Percentiles rank a stretch among this genome's conserved stretches.
These are phyloP conservation scores for Ceratopteris richardii DNA, from an alignment of 75 land plant species.

Conservation along the genomic window DNA sequence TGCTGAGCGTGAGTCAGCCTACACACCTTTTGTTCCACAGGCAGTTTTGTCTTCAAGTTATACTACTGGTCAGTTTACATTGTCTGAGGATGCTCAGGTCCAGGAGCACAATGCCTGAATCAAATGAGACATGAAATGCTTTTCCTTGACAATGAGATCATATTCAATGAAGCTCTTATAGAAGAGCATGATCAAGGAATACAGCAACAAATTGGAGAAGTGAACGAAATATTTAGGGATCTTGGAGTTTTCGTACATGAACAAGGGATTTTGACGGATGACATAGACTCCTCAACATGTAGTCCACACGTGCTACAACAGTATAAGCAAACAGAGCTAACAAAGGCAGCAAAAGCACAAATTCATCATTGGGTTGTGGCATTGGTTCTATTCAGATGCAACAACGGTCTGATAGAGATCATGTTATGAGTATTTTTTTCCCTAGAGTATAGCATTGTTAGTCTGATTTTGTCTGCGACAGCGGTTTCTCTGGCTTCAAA, in stretches of 20 bases:
- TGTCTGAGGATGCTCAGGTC: neutral
- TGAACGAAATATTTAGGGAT: too few species aligned
- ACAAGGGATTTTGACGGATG: conserved; percentile 50
- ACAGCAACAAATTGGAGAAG: conserved; percentile 55
- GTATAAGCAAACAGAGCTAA: conserved; percentile 27
- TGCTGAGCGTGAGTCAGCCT: conserved; percentile 70
- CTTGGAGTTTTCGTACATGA: too few species aligned
- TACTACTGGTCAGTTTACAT: conserved; percentile 9
- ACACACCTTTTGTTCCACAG: too few species aligned
- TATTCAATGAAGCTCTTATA: conserved; percentile 52
- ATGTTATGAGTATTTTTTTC: too few species aligned
- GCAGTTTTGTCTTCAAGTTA: too few species aligned
- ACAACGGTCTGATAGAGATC: too few species aligned
- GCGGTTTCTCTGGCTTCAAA: neutral
- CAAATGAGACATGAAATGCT: conserved; percentile 34
- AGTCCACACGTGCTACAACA: conserved; percentile 30
- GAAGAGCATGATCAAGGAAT: conserved; percentile 59
- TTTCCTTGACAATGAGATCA: too few species aligned
- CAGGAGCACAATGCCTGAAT: neutral
- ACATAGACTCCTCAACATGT: conserved; percentile 34
- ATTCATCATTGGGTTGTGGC: conserved; percentile 41
- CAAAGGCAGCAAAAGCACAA: conserved; percentile 31
- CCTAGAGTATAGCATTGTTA: too few species aligned
- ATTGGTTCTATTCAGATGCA: conserved; percentile 39
- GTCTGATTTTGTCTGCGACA: too few species aligned